Percentiles rank a stretch among this genome's conserved stretches.
Conservation (phyloP, 257 asterid genomes). For the Solanum virginianum region DNA sequence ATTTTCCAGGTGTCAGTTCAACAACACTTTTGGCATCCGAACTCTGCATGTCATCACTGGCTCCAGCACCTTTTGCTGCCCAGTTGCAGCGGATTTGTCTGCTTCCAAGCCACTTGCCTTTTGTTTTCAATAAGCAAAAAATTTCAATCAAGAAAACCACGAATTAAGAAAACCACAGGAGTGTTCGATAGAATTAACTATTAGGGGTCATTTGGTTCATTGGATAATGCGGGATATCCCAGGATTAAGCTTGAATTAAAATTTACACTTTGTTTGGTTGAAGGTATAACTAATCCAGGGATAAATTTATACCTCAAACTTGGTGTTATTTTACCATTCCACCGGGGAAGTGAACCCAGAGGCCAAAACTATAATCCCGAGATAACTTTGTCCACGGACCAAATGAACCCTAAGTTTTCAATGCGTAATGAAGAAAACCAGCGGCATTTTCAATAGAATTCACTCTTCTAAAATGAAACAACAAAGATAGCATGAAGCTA, state of each 20-base stretch:
- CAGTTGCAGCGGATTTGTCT: constrained; percentile 94
- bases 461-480: not conserved
- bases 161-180: not conserved
- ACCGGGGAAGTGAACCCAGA: not conserved
- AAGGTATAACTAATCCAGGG: not conserved
- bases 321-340: not conserved
- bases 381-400: not conserved
- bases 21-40: constrained; percentile 42
- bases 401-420: not conserved
- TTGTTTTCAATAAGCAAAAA: not conserved
- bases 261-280: not conserved
- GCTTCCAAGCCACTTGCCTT: constrained; percentile 89
- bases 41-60: constrained; percentile 41
- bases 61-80: constrained; percentile 79
- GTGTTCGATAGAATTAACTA: not conserved
- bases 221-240: not conserved
- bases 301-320: not conserved
- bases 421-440: not conserved
- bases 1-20: constrained; percentile 50
- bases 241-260: not conserved
- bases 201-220: not conserved
- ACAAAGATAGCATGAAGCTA: not conserved
- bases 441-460: not conserved
- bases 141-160: not conserved
- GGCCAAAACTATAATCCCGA: not conserved